phyloP scores from a whole-genome alignment of 805 yeast genomes.

The Candida andamanensis region DNA sequence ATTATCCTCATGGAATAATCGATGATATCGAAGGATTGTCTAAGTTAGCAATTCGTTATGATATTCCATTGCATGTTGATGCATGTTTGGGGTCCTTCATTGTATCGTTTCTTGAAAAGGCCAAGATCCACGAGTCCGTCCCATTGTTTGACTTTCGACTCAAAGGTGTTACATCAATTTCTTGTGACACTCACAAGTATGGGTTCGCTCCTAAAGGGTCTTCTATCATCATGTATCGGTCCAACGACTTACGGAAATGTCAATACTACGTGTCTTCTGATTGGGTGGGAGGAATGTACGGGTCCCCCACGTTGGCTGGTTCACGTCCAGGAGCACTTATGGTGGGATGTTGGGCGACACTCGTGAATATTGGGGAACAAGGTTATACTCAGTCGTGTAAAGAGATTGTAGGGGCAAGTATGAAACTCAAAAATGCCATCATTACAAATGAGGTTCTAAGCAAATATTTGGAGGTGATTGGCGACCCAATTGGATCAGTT shows the following conservation, averaged over 20 bases:
- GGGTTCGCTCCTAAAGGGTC: slow-evolving; percentile 99
- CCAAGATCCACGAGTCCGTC: slow-evolving; percentile 41
- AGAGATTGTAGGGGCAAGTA: slow-evolving; percentile 64
- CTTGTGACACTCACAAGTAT: slow-evolving; percentile 99
- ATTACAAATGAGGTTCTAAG: slow-evolving; percentile 38
- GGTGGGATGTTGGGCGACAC: slow-evolving; percentile 98
- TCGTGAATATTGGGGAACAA: slow-evolving; percentile 74
- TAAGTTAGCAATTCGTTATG: slow-evolving; percentile 53
- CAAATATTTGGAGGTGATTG: slow-evolving; percentile 63
- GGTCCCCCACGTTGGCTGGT: slow-evolving; percentile 95
- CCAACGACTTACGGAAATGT: slow-evolving; percentile 56
- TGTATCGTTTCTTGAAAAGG: slow-evolving; percentile 68
- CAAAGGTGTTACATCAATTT: slow-evolving; percentile 89
- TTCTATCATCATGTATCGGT: slow-evolving; percentile 85
- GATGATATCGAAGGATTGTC: slow-evolving; percentile 81
- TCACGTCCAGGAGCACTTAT: slow-evolving; percentile 95
- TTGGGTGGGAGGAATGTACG: slow-evolving; percentile 95
- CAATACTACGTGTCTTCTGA: slow-evolving; percentile 81
- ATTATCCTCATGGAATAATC: slow-evolving; percentile 93
- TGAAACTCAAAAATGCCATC: slow-evolving; percentile 45
- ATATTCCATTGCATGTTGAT: slow-evolving; percentile 91
- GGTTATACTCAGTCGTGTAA: slow-evolving; percentile 70
- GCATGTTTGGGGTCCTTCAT: slow-evolving; percentile 94
- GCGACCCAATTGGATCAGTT: slow-evolving; percentile 83
- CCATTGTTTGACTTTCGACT: slow-evolving; percentile 79